Evolutionary conservation across 441 rosid genomes (phyloP), one percentile per base, ranked within the genome.

Genomic region (Breynia disticha): DNA sequence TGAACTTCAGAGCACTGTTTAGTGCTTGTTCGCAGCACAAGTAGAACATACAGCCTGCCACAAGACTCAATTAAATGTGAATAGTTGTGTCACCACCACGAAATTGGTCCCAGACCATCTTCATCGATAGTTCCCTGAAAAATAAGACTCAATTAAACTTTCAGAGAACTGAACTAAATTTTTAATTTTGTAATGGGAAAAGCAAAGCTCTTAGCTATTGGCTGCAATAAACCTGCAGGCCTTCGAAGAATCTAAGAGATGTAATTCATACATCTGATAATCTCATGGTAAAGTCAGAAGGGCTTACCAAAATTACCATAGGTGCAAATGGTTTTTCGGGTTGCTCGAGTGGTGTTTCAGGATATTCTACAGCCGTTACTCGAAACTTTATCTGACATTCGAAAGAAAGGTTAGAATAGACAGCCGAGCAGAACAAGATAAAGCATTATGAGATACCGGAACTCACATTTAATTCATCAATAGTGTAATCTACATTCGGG

Each of bases 251-350:
- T 41, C 3, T 41, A 4, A 41, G 4, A 11, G 13, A 1, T 15
- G n/a, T 11, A 11, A 10, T 14, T 11, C 19, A 7, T 6, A 19
- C 51, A 54, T 16, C 17, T 45, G 20, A 37, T 19, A 18, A 42
- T 1, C 52, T 42, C n/a, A 54, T 41, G 47, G 8, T 13, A 35
- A 60, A 47, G 48, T 50, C 56, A 17, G 56, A 51, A 55, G 50
- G 38, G 75, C 98, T 85, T 75, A 85, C 95, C 16, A 68, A 73
- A 53, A 90, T 55, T 68, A 82, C 77, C 98, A 87, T 82, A 19
- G 98, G 90, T 55, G 94, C 89, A 74, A 91, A 85, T 57, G 94
- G 89, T 69, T 85, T 88, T 24, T 78, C 82, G 14, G 72, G 69
- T 61, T 70, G 79, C 68, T 86, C 95, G 46, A 63, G 60, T 47